A percentile compares a stretch with the other conserved stretches of the same genome.
phyloP scores from a whole-genome alignment of 352 stramenopile genomes.

The Pythium coloratum region DNA sequence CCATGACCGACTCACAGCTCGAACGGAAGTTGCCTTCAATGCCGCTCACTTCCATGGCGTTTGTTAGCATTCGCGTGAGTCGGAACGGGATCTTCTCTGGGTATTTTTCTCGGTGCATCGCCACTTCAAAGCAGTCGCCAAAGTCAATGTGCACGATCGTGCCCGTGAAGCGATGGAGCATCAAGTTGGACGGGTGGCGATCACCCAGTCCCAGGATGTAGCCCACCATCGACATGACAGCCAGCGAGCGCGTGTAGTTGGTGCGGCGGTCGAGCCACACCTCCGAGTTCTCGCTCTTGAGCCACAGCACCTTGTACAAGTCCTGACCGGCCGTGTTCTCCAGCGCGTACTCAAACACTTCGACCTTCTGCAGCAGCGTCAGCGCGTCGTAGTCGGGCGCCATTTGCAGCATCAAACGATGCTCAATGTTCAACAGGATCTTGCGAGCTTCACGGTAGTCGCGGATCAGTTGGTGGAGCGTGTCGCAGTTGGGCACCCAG shows the following conservation, averaged over 20 bases:
- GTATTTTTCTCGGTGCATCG: slow-evolving; percentile 99
- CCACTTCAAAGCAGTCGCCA: slow-evolving; percentile 99
- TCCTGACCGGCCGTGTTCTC: slow-evolving; percentile 96
- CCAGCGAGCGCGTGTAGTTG: slow-evolving; percentile 98
- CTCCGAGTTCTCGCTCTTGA: slow-evolving; percentile 99
- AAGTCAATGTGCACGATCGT: slow-evolving; percentile 99
- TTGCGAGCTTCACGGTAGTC: slow-evolving; percentile 94
- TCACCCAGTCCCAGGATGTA: slow-evolving; percentile 99
- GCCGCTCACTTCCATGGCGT: slow-evolving; percentile 99
- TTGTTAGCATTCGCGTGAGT: slow-evolving; percentile 98
- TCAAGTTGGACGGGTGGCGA: slow-evolving; percentile 99
- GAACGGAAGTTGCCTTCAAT: slow-evolving; percentile 99
- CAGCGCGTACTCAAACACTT: slow-evolving; percentile 96
- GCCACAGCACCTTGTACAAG: slow-evolving; percentile 99
- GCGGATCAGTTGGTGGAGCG: slow-evolving; percentile 98
- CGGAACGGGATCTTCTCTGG: slow-evolving; percentile 99
- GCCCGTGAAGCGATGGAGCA: slow-evolving; percentile 98
- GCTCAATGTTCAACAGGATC: slow-evolving; percentile 96
- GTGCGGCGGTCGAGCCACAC: slow-evolving; percentile 98
- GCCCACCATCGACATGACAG: slow-evolving; percentile 99
- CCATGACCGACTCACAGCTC: slow-evolving; percentile 98
- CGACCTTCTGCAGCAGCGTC: slow-evolving; percentile 98
- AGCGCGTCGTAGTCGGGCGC: slow-evolving; percentile 98
- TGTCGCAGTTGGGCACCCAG: slow-evolving; percentile 99
- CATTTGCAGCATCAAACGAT: slow-evolving; percentile 97